phyloP scores from a whole-genome alignment of 805 yeast genomes.

The Candida rishiriensis region DNA sequence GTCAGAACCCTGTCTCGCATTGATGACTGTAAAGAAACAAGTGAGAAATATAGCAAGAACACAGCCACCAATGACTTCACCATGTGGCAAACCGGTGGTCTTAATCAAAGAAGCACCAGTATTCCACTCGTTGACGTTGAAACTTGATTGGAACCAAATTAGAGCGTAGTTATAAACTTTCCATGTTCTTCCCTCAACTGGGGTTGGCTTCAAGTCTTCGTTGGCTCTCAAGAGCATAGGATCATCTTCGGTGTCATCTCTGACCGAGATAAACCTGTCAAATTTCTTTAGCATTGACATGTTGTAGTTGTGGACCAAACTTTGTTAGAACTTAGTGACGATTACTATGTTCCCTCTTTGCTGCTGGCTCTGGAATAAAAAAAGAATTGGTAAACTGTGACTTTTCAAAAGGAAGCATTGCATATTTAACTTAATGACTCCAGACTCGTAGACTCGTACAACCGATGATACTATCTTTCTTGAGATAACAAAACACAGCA shows the following conservation, averaged over 20 bases:
- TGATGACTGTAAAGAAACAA: conserved; percentile 13
- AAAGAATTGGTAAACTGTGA: too few species aligned
- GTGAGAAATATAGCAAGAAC: conserved; percentile 10
- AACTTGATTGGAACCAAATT: conserved; percentile 24
- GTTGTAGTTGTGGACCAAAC: too few species aligned
- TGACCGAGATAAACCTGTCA: conserved; percentile 16
- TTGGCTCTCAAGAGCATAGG: conserved; percentile 24
- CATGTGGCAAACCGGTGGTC: conserved; percentile 18
- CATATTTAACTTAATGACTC: too few species aligned
- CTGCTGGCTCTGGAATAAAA: too few species aligned
- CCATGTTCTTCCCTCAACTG: conserved; percentile 34
- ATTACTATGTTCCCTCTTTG: too few species aligned
- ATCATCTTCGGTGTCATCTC: conserved; percentile 21
- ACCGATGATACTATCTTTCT: too few species aligned
- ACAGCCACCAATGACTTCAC: conserved; percentile 15
- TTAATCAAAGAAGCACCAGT: conserved; percentile 26
- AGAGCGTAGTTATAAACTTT: conserved; percentile 21
- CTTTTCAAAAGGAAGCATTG: too few species aligned
- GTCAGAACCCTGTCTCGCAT: conserved; percentile 18
- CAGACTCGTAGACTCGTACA: too few species aligned
- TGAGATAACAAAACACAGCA: too few species aligned
- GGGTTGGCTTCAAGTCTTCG: conserved; percentile 36
- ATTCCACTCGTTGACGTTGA: conserved; percentile 29
- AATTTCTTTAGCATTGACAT: conserved; percentile 26
- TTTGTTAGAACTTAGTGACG: too few species aligned